phyloP scores from a whole-genome alignment of 2,329 filamentous ascomycete species.

The Pseudopyricularia cyperi region DNA sequence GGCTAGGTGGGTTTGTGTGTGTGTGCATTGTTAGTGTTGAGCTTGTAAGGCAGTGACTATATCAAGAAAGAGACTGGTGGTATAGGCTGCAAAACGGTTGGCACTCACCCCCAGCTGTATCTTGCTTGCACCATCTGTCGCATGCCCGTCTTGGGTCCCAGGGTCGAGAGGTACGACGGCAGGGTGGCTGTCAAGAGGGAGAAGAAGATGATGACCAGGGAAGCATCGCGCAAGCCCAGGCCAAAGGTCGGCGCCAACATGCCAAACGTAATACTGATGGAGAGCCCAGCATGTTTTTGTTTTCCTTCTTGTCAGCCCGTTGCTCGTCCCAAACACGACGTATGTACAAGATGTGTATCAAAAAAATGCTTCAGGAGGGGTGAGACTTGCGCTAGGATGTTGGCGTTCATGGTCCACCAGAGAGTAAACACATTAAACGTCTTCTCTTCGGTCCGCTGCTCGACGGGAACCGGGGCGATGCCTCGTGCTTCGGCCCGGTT shows the following conservation, averaged over 20 bases:
- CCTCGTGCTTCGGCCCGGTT: slow-evolving; percentile 23
- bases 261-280: slow-evolving; percentile 39
- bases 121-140: slow-evolving; percentile 53
- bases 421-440: slow-evolving; percentile 33
- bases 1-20: slow-evolving; percentile 14
- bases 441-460: slow-evolving; percentile 24
- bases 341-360: background rate
- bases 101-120: slow-evolving; percentile 44
- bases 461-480: slow-evolving; percentile 26
- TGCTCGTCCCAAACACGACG: background rate
- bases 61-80: no score
- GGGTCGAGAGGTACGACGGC: slow-evolving; percentile 42
- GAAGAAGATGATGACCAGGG: slow-evolving; percentile 52
- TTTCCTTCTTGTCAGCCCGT: background rate
- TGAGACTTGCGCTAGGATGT: slow-evolving; percentile 27
- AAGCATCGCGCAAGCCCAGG: slow-evolving; percentile 39
- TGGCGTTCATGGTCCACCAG: slow-evolving; percentile 34
- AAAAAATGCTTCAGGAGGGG: background rate
- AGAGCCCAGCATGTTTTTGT: no score
- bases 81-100: background rate
- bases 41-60: background rate
- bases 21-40: slow-evolving; percentile 3
- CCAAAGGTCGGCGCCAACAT: slow-evolving; percentile 45
- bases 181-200: slow-evolving; percentile 37
- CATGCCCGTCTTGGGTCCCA: slow-evolving; percentile 50